Evolutionary conservation across 805 yeast species (phyloP).

Genomic region (Yamadazyma insecticola): DNA sequence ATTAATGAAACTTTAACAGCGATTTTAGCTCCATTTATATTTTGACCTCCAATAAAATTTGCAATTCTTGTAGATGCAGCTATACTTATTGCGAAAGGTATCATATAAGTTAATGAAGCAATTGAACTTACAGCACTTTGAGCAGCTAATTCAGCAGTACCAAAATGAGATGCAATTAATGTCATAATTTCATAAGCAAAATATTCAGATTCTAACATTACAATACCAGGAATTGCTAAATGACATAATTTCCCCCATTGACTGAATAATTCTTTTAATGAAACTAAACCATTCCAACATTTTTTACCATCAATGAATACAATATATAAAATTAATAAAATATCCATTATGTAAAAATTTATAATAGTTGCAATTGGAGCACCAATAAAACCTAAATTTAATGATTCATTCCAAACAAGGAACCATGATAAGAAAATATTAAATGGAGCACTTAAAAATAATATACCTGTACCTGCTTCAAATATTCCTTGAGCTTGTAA

Average conservation of each 20-base stretch:
- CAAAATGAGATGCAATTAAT: conserved; percentile 41
- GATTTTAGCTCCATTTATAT: conserved; percentile 30
- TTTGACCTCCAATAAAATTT: conserved; percentile 41
- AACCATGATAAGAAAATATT: conserved; percentile 37
- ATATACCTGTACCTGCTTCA: conserved; percentile 43
- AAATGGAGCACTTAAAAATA: conserved; percentile 38
- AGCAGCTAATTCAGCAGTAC: conserved; percentile 47
- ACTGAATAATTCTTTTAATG: conserved; percentile 29
- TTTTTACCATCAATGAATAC: conserved; percentile 55
- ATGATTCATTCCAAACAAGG: conserved; percentile 37
- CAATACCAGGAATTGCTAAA: conserved; percentile 41
- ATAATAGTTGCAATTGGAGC: conserved; percentile 41
- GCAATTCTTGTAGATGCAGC: conserved; percentile 43
- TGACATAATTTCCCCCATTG: conserved; percentile 33
- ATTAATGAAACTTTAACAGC: conserved; percentile 31
- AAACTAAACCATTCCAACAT: conserved; percentile 64
- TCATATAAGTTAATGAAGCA: conserved; percentile 41
- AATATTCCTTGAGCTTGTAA: conserved; percentile 45
- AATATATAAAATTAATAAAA: conserved; percentile 32
- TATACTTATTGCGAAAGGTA: conserved; percentile 43
- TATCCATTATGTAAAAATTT: conserved; percentile 39
- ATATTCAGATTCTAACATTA: conserved; percentile 43
- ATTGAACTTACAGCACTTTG: conserved; percentile 48
- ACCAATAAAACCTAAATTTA: conserved; percentile 39
- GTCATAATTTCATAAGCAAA: conserved; percentile 46